Base-by-base conservation (phyloP, 2,329 filamentous ascomycete species). In the Magnaporthiopsis incrustans region DNA sequence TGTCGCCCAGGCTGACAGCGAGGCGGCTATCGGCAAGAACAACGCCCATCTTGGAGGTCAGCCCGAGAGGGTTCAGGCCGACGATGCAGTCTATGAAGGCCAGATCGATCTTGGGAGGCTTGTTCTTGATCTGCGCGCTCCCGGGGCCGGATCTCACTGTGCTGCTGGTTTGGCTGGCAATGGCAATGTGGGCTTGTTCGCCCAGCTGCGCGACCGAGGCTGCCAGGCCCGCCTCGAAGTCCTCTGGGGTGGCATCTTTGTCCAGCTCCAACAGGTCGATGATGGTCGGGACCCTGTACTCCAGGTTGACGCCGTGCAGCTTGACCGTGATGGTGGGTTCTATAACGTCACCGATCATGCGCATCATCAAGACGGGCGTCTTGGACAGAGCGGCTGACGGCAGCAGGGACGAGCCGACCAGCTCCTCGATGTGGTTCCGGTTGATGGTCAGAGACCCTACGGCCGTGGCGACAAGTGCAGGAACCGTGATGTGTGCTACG, bases 291-390 rank as follows among this genome's bases (percentile, higher is more conserved):
- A 98, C 90, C 22, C 89, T 89, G 73, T 99, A 99, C 73, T 99
- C 96, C n/a, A 92, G 75, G 65, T 87, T 89, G 5, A 96, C 69
- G 66, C 96, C 92, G 74, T 90, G 90, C 57, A 98, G 77, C 73
- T 96, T 96, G 65, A 97, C 75, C 73, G 96, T 97, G 68, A 97
- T 80, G 8, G 91, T 87, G 0, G 96, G 94, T 67, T 98, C 94
- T 77, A 96, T 91, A 73, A 98, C 94, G 72, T 98, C 93, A 0
- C 92, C 92, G 68, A 99, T 90, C 77, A 97, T 90, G 61, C 95
- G 85, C 65, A 90, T 85, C 88, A 96, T 97, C 63, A 98, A 74
- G 67, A 93, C 91, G 1, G 85, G 77, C 3, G 67, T 72, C 65
- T 67, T 72, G 64, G 59, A 67, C 30, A 60, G 27, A 67, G 63